These are phyloP conservation scores for Aspergillus felis DNA, from an alignment of 2,329 filamentous ascomycete species.

Conservation along the genomic window DNA sequence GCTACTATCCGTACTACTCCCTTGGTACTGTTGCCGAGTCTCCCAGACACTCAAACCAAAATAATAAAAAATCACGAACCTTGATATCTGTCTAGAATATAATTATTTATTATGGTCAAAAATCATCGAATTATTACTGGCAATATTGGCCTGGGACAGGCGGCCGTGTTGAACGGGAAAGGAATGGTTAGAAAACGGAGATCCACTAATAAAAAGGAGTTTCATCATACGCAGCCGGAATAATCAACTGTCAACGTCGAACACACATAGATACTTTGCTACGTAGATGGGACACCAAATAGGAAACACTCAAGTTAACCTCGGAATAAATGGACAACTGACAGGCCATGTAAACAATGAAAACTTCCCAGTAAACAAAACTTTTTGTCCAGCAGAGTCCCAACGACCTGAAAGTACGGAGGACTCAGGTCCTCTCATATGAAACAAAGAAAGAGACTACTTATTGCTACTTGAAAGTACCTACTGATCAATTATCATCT, in stretches of 20 bases:
- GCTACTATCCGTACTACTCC: not conserved
- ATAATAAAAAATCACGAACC: not conserved
- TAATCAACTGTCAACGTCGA: not conserved
- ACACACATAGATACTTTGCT: not conserved
- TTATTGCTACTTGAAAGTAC: not conserved
- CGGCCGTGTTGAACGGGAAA: conserved; percentile 4
- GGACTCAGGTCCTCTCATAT: not conserved
- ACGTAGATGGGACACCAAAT: not conserved
- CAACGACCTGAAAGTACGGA: not conserved
- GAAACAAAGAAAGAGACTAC: not conserved
- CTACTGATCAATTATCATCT: not conserved
- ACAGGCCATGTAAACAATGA: not conserved
- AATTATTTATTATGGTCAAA: not conserved
- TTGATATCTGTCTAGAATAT: not conserved
- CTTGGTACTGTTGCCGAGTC: not conserved
- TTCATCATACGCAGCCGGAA: conserved; percentile 1
- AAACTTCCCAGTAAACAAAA: not conserved
- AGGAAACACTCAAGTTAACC: not conserved
- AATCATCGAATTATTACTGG: not conserved
- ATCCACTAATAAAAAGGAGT: conserved; percentile 15
- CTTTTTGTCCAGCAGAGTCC: not conserved
- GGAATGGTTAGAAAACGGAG: conserved; percentile 12
- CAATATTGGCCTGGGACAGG: not conserved
- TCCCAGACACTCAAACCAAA: not conserved
- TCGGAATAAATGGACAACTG: not conserved